Evolutionary conservation across 1,284 basidiomycete species (phyloP).

Genomic region (Cryptococcus sp.): DNA sequence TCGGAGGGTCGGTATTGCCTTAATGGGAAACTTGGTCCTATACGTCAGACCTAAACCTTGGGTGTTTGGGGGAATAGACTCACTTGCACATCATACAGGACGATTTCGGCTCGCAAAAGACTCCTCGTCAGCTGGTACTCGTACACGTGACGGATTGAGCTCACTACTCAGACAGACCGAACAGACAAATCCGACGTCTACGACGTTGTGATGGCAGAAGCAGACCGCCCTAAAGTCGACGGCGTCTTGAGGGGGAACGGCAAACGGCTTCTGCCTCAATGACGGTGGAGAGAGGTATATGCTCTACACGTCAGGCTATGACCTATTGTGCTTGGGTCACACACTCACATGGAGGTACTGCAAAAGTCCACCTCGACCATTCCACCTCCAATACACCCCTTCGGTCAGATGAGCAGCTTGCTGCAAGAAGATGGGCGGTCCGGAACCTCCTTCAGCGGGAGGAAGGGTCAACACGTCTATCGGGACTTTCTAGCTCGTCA

Average conservation of each 20-base stretch:
- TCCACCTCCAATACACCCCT: slow-evolving; percentile 82
- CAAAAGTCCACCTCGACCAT: slow-evolving; percentile 63
- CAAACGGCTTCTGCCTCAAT: slow-evolving; percentile 64
- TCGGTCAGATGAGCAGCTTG: slow-evolving; percentile 94
- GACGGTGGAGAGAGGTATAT: slow-evolving; percentile 79
- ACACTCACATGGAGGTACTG: slow-evolving; percentile 74
- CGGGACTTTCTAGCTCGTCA: slow-evolving; percentile 68
- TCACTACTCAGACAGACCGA: slow-evolving; percentile 89
- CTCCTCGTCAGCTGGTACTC: slow-evolving; percentile 46
- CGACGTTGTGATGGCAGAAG: slow-evolving; percentile 95
- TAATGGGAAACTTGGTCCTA: slow-evolving; percentile 89
- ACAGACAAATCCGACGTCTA: slow-evolving; percentile 96
- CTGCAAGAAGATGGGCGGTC: slow-evolving; percentile 74
- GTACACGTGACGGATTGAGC: slow-evolving; percentile 43
- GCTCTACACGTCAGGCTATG: slow-evolving; percentile 55
- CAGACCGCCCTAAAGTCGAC: slow-evolving; percentile 97
- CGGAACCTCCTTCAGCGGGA: slow-evolving; percentile 63
- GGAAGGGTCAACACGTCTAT: slow-evolving; percentile 94
- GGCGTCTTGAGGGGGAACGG: slow-evolving; percentile 85
- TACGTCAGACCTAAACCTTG: background rate
- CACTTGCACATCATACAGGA: slow-evolving; percentile 88
- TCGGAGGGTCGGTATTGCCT: slow-evolving; percentile 73
- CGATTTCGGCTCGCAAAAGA: slow-evolving; percentile 87
- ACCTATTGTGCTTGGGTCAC: background rate
- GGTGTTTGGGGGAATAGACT: slow-evolving; percentile 9